Conservation (phyloP, 768 basidiomycete genomes). For the Termitomyces sp. region DNA sequence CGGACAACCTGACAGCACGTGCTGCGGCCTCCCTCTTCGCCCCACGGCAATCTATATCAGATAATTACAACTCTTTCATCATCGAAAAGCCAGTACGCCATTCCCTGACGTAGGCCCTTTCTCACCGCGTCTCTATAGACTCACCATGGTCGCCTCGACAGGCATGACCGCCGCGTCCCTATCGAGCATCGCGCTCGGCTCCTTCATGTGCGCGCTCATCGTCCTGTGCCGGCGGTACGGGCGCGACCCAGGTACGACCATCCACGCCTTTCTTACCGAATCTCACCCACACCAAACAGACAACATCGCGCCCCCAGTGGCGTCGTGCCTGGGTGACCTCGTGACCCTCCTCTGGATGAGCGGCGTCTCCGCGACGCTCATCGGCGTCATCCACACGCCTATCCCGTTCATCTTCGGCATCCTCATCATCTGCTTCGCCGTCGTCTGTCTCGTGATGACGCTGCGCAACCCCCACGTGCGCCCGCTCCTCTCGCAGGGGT, state of each 20-base stretch:
- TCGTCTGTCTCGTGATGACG: slow-evolving; percentile 48
- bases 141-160: slow-evolving; percentile 70
- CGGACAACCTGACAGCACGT: not conserved
- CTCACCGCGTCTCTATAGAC: slow-evolving; percentile 34
- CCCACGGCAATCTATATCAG: too few species aligned
- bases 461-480: slow-evolving; percentile 63
- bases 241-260: slow-evolving; percentile 87
- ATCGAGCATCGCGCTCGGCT: slow-evolving; percentile 76
- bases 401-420: slow-evolving; percentile 54
- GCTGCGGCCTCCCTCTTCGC: too few species aligned
- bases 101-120: not conserved
- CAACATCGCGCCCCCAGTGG: slow-evolving; percentile 94
- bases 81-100: slow-evolving; percentile 2
- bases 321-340: slow-evolving; percentile 88
- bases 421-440: slow-evolving; percentile 39
- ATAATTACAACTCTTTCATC: not conserved
- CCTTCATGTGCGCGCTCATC: slow-evolving; percentile 87
- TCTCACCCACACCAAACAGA: too few species aligned
- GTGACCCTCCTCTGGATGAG: slow-evolving; percentile 84
- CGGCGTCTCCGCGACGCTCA: slow-evolving; percentile 63
- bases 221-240: slow-evolving; percentile 69
- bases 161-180: slow-evolving; percentile 78
- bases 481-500: slow-evolving; percentile 75
- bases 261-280: too few species aligned
- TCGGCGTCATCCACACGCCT: slow-evolving; percentile 58